Evolutionary conservation across 768 basidiomycete species (phyloP).

Genomic region (Boletus eberwhitei): DNA sequence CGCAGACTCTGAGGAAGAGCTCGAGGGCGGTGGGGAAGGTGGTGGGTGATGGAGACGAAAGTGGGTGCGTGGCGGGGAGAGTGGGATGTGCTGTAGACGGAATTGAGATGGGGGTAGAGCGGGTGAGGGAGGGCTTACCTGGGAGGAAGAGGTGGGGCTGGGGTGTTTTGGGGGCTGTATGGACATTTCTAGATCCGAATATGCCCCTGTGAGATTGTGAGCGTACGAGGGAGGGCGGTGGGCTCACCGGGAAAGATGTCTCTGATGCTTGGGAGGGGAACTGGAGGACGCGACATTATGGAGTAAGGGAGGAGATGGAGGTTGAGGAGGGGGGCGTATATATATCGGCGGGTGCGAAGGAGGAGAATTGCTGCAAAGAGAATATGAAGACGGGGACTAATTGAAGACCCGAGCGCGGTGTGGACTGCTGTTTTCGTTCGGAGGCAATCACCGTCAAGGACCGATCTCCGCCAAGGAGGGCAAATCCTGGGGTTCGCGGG

Average conservation of each 20-base stretch:
- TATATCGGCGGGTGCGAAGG: slow-evolving; percentile 6
- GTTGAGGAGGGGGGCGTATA: slow-evolving; percentile 2
- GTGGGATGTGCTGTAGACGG: background rate
- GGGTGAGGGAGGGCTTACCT: background rate
- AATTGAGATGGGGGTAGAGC: background rate
- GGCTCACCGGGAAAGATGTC: slow-evolving; percentile 54
- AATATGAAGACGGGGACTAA: slow-evolving; percentile 24
- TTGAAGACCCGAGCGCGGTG: slow-evolving; percentile 20
- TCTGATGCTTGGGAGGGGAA: slow-evolving; percentile 47
- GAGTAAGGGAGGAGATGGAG: background rate
- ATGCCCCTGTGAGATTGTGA: slow-evolving; percentile 6
- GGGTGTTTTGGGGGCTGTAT: slow-evolving; percentile 6
- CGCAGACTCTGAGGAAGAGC: slow-evolving; percentile 29
- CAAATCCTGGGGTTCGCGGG: slow-evolving; percentile 25
- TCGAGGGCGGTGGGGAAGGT: slow-evolving; percentile 26
- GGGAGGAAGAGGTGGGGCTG: too few relatives aligned
- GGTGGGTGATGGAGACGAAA: slow-evolving; percentile 11
- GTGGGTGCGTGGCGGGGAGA: slow-evolving; percentile 1
- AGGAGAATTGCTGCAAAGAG: slow-evolving; percentile 7
- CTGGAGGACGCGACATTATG: slow-evolving; percentile 25
- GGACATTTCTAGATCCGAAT: slow-evolving; percentile 25
- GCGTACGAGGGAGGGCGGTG: background rate
- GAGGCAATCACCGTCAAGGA: slow-evolving; percentile 27
- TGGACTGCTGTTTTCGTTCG: background rate
- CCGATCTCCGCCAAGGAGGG: slow-evolving; percentile 18